phyloP scores from a whole-genome alignment of 108 stramenopile genomes.

The Skeletonema costatum region DNA sequence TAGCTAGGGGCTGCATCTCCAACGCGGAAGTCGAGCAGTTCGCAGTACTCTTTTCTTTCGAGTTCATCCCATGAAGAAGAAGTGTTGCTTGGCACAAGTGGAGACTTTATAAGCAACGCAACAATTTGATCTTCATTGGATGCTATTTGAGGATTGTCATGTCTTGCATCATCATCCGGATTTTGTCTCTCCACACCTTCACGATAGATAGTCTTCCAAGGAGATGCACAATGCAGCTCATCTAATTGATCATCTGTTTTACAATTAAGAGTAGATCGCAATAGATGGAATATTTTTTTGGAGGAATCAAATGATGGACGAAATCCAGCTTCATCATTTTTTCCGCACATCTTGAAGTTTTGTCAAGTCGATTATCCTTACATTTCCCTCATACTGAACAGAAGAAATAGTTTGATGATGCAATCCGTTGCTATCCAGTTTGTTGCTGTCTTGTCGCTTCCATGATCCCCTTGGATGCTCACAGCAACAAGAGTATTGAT shows the following conservation, averaged over 20 bases:
- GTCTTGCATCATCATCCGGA: background rate
- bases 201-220: slow-evolving; percentile 21
- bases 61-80: slow-evolving; percentile 7
- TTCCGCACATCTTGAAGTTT: slow-evolving; percentile 26
- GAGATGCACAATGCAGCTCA: slow-evolving; percentile 44
- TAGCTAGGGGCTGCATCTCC: slow-evolving; percentile 52
- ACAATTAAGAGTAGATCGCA: slow-evolving; percentile 40
- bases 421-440: background rate
- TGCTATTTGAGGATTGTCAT: background rate
- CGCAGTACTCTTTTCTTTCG: slow-evolving; percentile 30
- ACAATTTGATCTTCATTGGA: slow-evolving; percentile 23
- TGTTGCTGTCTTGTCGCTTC: slow-evolving; percentile 2
- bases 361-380: slow-evolving; percentile 38
- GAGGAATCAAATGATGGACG: slow-evolving; percentile 37
- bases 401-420: background rate
- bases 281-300: slow-evolving; percentile 45
- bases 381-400: background rate
- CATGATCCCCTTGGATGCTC: slow-evolving; percentile 35
- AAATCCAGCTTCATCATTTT: background rate
- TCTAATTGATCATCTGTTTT: background rate
- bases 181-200: background rate
- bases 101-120: slow-evolving; percentile 32
- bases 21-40: slow-evolving; percentile 38
- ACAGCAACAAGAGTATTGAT: slow-evolving; percentile 30
- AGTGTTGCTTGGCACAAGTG: background rate